A percentile compares a stretch with the other conserved stretches of the same genome.
Evolutionary conservation across 164 flowering plant genomes (phyloP).

Genomic region (Berberis vulgaris): DNA sequence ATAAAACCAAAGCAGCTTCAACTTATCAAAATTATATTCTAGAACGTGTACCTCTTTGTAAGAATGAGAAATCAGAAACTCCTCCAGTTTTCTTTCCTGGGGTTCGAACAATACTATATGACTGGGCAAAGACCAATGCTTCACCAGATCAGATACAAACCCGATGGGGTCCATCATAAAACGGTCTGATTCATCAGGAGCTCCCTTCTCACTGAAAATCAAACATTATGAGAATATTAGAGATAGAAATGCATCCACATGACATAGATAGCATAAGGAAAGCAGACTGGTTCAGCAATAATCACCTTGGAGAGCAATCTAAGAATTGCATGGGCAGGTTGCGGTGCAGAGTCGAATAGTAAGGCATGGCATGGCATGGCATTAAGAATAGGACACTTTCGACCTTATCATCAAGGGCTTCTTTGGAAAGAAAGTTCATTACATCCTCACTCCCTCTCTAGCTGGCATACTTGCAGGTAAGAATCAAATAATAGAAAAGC

Average conservation of each 20-base stretch:
- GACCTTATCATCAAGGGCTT: constrained; percentile 50
- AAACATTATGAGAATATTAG: background rate
- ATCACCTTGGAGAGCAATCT: constrained; percentile 92
- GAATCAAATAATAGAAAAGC: constrained; percentile 7
- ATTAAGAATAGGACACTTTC: constrained; percentile 58
- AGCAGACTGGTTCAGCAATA: background rate
- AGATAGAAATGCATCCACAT: background rate
- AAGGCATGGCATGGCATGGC: constrained; percentile 78
- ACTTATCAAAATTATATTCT: no score
- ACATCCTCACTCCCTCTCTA: constrained; percentile 98
- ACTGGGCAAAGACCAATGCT: constrained; percentile 61
- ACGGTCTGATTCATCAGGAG: constrained; percentile 65
- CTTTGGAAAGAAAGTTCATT: constrained; percentile 61
- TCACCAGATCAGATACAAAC: constrained; percentile 40
- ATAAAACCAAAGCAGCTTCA: no score
- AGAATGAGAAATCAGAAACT: constrained; percentile 44
- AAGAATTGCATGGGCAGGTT: constrained; percentile 79
- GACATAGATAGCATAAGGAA: background rate
- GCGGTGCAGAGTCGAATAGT: constrained; percentile 66
- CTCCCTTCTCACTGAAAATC: constrained; percentile 44
- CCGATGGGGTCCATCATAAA: constrained; percentile 72
- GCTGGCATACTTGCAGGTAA: constrained; percentile 14
- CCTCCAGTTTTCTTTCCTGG: constrained; percentile 47
- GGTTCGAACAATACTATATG: constrained; percentile 75
- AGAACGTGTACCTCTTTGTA: constrained; percentile 47